Evolutionary conservation across 1,284 basidiomycete species (phyloP).

Genomic region (Xerocomus nothofagi): DNA sequence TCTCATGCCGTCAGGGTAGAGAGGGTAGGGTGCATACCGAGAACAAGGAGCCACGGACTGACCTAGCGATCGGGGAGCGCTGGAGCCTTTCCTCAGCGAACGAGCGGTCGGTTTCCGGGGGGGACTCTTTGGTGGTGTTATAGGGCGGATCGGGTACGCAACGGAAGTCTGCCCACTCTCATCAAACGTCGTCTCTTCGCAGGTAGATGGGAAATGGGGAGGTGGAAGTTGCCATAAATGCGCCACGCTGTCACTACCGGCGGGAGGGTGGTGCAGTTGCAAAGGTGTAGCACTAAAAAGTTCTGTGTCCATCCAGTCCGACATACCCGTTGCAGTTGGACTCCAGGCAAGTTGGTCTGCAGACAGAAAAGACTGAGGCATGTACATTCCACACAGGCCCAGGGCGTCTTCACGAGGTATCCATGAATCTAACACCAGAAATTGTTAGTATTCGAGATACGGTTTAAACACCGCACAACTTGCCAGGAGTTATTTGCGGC

Average conservation of each 20-base stretch:
- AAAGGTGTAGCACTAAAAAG: neutral
- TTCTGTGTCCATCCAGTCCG: neutral
- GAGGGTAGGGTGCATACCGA: conserved; percentile 14
- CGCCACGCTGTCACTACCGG: neutral
- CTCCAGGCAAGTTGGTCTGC: neutral
- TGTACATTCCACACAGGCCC: neutral
- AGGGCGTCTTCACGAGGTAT: conserved; percentile 5
- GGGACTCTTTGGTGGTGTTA: neutral
- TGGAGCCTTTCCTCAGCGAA: neutral
- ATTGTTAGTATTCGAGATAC: neutral
- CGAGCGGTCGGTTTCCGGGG: neutral
- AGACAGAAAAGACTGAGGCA: neutral
- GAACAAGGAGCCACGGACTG: neutral
- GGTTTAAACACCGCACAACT: neutral
- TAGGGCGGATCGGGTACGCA: neutral
- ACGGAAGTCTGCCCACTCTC: neutral
- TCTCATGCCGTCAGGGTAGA: neutral
- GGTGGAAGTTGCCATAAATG: neutral
- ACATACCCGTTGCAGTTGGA: neutral
- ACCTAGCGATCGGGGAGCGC: neutral
- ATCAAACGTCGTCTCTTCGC: neutral
- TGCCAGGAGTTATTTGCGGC: conserved; percentile 3
- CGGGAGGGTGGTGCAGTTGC: neutral
- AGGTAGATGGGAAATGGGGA: neutral
- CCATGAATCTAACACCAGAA: conserved; percentile 3